Conservation (phyloP, 768 basidiomycete genomes). For the Russula virescens region DNA sequence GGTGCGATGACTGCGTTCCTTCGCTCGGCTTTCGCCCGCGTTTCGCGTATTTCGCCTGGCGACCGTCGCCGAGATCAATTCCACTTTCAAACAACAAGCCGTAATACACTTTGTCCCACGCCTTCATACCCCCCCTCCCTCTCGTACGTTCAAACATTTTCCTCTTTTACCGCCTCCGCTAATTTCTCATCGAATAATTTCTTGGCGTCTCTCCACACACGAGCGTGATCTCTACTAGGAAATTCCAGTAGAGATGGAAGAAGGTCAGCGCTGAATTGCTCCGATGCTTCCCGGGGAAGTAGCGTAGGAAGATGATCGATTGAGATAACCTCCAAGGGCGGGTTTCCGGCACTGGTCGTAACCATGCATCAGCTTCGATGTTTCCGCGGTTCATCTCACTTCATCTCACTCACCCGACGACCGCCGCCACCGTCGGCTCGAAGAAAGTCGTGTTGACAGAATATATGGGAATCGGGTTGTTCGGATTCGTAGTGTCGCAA, state of each 20-base stretch:
- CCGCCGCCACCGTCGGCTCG: slow-evolving; percentile 84
- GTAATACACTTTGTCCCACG: no score
- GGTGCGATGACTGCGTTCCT: no score
- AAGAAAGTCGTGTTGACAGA: slow-evolving; percentile 89
- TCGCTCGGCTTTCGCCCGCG: no score
- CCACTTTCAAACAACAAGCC: no score
- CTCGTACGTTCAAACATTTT: slow-evolving; percentile 24
- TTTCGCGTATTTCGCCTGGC: not conserved
- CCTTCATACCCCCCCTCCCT: not conserved
- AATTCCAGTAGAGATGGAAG: slow-evolving; percentile 78
- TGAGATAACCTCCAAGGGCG: slow-evolving; percentile 78
- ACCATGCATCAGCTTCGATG: slow-evolving; percentile 21
- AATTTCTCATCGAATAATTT: slow-evolving; percentile 69
- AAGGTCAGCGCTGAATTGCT: slow-evolving; percentile 88
- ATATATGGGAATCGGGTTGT: slow-evolving; percentile 97
- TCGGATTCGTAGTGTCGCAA: slow-evolving; percentile 98
- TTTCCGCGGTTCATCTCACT: not conserved
- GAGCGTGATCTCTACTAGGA: slow-evolving; percentile 55
- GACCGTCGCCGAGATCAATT: not conserved
- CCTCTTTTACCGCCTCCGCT: slow-evolving; percentile 41
- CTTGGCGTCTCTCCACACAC: slow-evolving; percentile 88
- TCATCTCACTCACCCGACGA: slow-evolving; percentile 56
- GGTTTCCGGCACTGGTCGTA: slow-evolving; percentile 48
- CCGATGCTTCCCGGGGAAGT: slow-evolving; percentile 91
- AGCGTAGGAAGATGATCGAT: slow-evolving; percentile 97